Evolutionary conservation across 805 yeast genomes (phyloP).

Genomic region (Spathaspora passalidarum): DNA sequence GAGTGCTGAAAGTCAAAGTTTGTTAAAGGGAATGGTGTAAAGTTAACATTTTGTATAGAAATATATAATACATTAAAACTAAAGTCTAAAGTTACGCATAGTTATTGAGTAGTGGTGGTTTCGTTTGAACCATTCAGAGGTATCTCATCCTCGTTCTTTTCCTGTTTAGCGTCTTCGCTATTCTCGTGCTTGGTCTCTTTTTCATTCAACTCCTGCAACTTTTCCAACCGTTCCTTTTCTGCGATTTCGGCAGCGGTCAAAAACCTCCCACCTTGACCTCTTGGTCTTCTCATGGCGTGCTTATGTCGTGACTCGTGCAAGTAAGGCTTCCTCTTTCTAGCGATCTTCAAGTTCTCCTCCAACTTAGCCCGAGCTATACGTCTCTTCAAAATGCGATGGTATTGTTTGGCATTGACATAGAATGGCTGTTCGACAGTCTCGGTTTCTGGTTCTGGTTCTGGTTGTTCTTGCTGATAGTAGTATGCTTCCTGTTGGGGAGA

Average conservation of each 20-base stretch:
- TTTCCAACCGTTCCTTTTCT: slow-evolving; percentile 40
- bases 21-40: slow-evolving; percentile 11
- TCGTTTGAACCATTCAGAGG: background rate
- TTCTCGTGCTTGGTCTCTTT: slow-evolving; percentile 14
- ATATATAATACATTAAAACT: slow-evolving; percentile 1
- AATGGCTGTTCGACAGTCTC: slow-evolving; percentile 74
- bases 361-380: slow-evolving; percentile 90
- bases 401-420: slow-evolving; percentile 96
- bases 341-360: slow-evolving; percentile 83
- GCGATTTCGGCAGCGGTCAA: slow-evolving; percentile 79
- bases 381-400: slow-evolving; percentile 89
- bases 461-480: slow-evolving; percentile 10
- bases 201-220: slow-evolving; percentile 33
- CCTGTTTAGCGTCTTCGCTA: background rate
- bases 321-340: slow-evolving; percentile 89
- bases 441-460: slow-evolving; percentile 9
- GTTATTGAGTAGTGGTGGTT: too few relatives aligned
- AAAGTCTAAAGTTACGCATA: background rate
- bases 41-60: background rate
- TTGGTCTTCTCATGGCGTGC: slow-evolving; percentile 98
- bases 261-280: slow-evolving; percentile 98
- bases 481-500: slow-evolving; percentile 10
- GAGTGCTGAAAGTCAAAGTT: slow-evolving; percentile 5
- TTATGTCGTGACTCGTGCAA: slow-evolving; percentile 96
- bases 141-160: background rate